These are phyloP conservation scores for Noccaea caerulescens DNA, from an alignment of 345 rosid species.

Conservation along the genomic window DNA sequence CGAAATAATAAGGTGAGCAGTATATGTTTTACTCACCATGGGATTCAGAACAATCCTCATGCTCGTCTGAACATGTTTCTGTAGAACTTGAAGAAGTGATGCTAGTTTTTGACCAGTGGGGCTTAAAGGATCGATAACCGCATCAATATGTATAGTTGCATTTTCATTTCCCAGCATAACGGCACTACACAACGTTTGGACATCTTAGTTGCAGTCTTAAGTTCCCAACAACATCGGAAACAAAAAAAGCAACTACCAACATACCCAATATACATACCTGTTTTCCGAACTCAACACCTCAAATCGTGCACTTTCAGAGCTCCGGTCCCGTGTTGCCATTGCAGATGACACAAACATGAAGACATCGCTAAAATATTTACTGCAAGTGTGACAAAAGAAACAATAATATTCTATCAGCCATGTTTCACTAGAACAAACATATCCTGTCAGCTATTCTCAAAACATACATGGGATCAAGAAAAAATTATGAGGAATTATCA, in stretches of 20 bases:
- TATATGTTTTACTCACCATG: slow-evolving; percentile 62
- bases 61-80: slow-evolving; percentile 83
- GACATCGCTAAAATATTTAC: slow-evolving; percentile 85
- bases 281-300: slow-evolving; percentile 79
- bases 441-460: slow-evolving; percentile 24
- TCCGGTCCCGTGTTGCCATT: slow-evolving; percentile 88
- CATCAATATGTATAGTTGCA: slow-evolving; percentile 88
- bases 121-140: slow-evolving; percentile 93
- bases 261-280: slow-evolving; percentile 55
- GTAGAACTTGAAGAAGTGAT: slow-evolving; percentile 75
- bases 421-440: slow-evolving; percentile 18
- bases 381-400: slow-evolving; percentile 50
- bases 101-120: slow-evolving; percentile 90
- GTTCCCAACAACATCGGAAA: slow-evolving; percentile 19
- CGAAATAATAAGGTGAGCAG: background rate
- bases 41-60: slow-evolving; percentile 94
- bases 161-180: slow-evolving; percentile 72
- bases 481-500: slow-evolving; percentile 10
- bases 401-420: slow-evolving; percentile 31
- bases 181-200: slow-evolving; percentile 66
- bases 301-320: slow-evolving; percentile 94
- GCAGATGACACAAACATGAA: slow-evolving; percentile 86
- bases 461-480: slow-evolving; percentile 28
- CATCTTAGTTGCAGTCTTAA: slow-evolving; percentile 23
- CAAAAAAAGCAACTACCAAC: slow-evolving; percentile 15